phyloP scores from a whole-genome alignment of 1,139 yeast species.

The Saccharomyces hybrid region DNA sequence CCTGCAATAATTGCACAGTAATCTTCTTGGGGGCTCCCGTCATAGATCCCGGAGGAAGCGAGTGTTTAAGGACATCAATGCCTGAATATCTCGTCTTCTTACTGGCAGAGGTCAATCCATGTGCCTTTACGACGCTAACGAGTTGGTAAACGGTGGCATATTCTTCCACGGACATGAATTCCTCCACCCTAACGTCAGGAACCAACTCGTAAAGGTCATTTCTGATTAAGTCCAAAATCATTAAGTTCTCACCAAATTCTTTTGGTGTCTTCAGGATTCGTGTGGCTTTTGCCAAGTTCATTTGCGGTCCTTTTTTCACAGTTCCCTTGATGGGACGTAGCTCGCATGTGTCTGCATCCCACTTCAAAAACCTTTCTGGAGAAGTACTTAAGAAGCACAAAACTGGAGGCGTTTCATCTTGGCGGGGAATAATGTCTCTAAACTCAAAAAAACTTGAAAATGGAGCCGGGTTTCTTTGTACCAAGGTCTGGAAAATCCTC shows the following conservation, averaged over 20 bases:
- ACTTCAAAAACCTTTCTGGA: conserved; percentile 85
- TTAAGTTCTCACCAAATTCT: conserved; percentile 90
- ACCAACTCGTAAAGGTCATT: conserved; percentile 77
- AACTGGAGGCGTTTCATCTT: conserved; percentile 8
- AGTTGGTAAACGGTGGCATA: conserved; percentile 85
- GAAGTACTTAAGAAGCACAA: conserved; percentile 73
- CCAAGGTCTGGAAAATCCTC: conserved; percentile 70
- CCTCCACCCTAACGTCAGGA: conserved; percentile 61
- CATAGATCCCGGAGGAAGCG: conserved; percentile 98
- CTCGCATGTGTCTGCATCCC: conserved; percentile 62
- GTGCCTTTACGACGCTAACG: conserved; percentile 81
- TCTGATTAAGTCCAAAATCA: conserved; percentile 94
- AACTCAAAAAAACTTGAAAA: conserved; percentile 77
- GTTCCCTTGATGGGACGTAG: conserved; percentile 96
- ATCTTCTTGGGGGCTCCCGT: conserved; percentile 98
- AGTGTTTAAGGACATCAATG: conserved; percentile 64
- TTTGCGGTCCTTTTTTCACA: conserved; percentile 53
- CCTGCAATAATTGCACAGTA: conserved; percentile 74
- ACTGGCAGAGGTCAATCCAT: conserved; percentile 30
- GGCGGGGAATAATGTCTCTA: conserved; percentile 39
- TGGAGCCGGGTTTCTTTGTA: conserved; percentile 82
- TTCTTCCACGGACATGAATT: conserved; percentile 88
- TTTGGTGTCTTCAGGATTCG: conserved; percentile 71
- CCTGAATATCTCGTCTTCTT: conserved; percentile 45
- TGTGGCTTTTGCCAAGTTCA: conserved; percentile 53